phyloP scores from a whole-genome alignment of 306 rosid species.

The Luffa acutangula region DNA sequence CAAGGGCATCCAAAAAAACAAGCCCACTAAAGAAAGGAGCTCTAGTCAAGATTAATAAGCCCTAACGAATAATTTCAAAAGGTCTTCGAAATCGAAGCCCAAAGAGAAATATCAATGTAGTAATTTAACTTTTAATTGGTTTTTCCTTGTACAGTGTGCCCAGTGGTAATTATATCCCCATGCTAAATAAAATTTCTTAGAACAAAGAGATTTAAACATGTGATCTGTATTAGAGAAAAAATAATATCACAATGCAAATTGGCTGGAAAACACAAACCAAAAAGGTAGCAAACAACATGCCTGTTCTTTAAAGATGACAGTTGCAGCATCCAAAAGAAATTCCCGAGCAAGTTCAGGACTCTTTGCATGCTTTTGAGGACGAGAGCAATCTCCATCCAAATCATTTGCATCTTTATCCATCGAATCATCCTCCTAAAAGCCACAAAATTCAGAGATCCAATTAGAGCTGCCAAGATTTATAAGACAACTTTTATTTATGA shows the following conservation, averaged over 20 bases:
- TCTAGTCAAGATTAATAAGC: no score
- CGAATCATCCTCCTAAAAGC: constrained; percentile 77
- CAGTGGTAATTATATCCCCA: neutral
- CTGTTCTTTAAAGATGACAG: constrained; percentile 97
- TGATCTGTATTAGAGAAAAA: neutral
- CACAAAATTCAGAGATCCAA: constrained; percentile 14
- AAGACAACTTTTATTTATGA: neutral
- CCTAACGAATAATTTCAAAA: no score
- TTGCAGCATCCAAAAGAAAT: constrained; percentile 92
- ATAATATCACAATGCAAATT: neutral
- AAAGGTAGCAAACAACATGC: constrained; percentile 27
- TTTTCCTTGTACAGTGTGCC: neutral
- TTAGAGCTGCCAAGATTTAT: constrained; percentile 6
- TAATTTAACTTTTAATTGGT: neutral
- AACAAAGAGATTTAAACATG: neutral
- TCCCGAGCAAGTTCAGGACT: constrained; percentile 99
- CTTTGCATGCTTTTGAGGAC: constrained; percentile 98
- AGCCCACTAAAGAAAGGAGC: no score
- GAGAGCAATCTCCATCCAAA: constrained; percentile 94
- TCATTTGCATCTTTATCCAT: constrained; percentile 91
- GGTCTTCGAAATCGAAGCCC: no score
- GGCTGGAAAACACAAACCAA: neutral
- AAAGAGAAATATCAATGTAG: neutral
- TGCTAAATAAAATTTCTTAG: neutral
- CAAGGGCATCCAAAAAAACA: no score